phyloP scores from a whole-genome alignment of 1,284 basidiomycete genomes.

The Malassezia slooffiae region DNA sequence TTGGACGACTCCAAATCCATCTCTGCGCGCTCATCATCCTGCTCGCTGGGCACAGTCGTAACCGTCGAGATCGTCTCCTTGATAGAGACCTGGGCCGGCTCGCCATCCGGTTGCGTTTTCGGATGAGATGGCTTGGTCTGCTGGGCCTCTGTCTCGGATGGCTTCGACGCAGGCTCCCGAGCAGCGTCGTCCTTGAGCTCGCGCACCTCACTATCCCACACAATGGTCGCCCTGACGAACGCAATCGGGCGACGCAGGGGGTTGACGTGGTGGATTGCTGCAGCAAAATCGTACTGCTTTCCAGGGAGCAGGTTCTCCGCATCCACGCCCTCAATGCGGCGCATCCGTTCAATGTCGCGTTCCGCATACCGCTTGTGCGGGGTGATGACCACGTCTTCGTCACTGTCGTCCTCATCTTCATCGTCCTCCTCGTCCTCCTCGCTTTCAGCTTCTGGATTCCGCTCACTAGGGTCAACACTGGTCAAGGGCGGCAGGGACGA shows the following conservation, averaged over 20 bases:
- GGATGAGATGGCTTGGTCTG: too few relatives aligned
- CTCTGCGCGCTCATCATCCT: too few relatives aligned
- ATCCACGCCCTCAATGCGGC: slow-evolving; percentile 4
- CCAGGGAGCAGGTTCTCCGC: slow-evolving; percentile 1
- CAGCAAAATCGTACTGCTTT: slow-evolving; percentile 5
- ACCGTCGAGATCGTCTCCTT: too few relatives aligned
- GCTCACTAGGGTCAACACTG: slow-evolving; percentile 23
- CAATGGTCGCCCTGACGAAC: slow-evolving; percentile 6
- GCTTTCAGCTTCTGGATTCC: background rate
- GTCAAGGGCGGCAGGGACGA: slow-evolving; percentile 12
- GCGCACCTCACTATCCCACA: background rate
- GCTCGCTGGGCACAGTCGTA: too few relatives aligned
- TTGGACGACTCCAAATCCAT: too few relatives aligned
- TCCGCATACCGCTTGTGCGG: slow-evolving; percentile 13
- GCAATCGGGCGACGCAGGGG: slow-evolving; percentile 6
- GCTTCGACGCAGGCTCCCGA: too few relatives aligned
- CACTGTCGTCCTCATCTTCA: slow-evolving; percentile 6
- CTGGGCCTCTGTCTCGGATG: too few relatives aligned
- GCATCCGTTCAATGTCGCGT: slow-evolving; percentile 6
- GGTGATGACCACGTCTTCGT: slow-evolving; percentile 11
- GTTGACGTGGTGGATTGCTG: slow-evolving; percentile 6
- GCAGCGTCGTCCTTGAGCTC: too few relatives aligned
- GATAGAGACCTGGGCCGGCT: too few relatives aligned
- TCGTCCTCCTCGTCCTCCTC: slow-evolving; percentile 11
- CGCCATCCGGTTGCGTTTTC: too few relatives aligned